Conservation (phyloP, 306 rosid species). For the Albizia julibrissin region DNA sequence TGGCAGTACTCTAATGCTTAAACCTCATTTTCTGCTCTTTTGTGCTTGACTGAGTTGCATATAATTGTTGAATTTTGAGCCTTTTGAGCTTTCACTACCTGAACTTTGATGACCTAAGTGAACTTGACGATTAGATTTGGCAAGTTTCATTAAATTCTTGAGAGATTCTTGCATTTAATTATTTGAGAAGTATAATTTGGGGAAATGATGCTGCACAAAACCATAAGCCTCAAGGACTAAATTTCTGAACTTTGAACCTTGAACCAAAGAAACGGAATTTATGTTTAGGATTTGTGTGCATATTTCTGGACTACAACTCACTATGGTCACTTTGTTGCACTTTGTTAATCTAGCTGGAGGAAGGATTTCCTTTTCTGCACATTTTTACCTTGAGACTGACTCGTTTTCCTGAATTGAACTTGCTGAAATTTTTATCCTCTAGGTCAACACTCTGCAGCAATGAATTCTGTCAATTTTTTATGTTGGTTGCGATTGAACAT, state of each 20-base stretch:
- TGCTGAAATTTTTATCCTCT: too few species aligned
- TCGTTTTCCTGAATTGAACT: not conserved
- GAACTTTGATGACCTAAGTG: too few species aligned
- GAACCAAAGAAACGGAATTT: too few species aligned
- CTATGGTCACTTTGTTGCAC: not conserved
- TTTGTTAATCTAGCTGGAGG: not conserved
- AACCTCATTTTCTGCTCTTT: not conserved
- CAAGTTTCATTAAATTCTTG: not conserved
- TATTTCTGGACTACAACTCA: not conserved
- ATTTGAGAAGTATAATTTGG: not conserved
- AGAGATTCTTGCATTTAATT: not conserved
- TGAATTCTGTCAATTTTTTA: too few species aligned
- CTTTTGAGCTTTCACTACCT: not conserved
- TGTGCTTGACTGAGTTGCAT: too few species aligned
- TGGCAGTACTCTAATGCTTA: not conserved
- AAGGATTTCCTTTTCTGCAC: not conserved
- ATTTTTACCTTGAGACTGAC: not conserved
- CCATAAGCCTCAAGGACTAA: not conserved
- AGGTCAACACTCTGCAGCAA: too few species aligned
- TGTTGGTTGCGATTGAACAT: too few species aligned
- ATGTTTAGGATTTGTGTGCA: not conserved
- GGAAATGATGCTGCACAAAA: not conserved
- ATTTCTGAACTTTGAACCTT: not conserved
- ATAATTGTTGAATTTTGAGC: not conserved
- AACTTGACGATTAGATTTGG: too few species aligned